Evolutionary conservation across 2,329 filamentous ascomycete species (phyloP), one percentile per base, ranked within the genome.

Genomic region (Cephalotrichum gorgonifer): DNA sequence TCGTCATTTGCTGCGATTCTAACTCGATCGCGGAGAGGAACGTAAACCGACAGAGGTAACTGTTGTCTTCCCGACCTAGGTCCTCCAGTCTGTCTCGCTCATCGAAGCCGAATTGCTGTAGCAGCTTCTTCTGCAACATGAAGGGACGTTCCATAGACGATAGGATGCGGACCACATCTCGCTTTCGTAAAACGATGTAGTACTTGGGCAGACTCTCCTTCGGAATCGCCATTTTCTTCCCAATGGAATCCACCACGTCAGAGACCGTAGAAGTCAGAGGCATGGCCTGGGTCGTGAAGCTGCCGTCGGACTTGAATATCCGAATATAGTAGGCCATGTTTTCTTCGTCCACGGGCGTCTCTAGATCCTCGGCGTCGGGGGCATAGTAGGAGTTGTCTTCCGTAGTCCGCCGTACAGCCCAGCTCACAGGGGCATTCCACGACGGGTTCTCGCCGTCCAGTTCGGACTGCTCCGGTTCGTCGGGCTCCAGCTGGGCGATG

Each of bases 391-490:
- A 70, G 53, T 76, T 76, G 49, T 88, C 85, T 56, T 88, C 83
- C 7, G 78, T 79, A 42, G 74, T 74, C 52, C 81, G 83, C 56
- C 86, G 87, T 25, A 97, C 91, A 46, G 87, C 89, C 93, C 93
- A 98, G 62, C 90, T 96, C 64, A 97, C 91, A 1, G 93, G 91
- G 3, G 90, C 90, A 63, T 94, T 87, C 91, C 91, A 98, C 3
- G 80, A 79, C 61, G 42, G 58, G 56, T 30, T 65, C 61, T 6
- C 58, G 56, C 50, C 54, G 22, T 49, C 28, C 17, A 28, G n/a
- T 11, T 38, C 27, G 12, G 11, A 14, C 8, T 45, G 26, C 7
- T 31, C 20, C 17, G 26, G 23, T n/a, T 17, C 35, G 47, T 49
- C 23, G 20, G 42, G 35, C 26, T 23, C 35, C 5, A 23, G 15